Evolutionary conservation across 2,329 filamentous ascomycete species (phyloP).

Genomic region (Alternaria solani): DNA sequence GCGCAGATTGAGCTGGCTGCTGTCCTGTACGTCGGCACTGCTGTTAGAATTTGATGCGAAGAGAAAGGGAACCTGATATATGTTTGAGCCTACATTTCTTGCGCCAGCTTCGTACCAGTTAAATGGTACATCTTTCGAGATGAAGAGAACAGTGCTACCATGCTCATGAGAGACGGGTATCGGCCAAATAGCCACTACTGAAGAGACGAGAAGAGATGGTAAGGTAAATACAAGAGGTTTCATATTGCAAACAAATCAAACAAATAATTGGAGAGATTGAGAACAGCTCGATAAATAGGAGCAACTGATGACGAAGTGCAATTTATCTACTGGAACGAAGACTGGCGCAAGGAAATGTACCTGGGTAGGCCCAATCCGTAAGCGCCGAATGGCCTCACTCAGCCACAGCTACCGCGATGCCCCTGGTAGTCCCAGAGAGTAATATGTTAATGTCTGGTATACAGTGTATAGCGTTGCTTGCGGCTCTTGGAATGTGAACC

Average conservation of each 20-base stretch:
- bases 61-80: slow-evolving; percentile 23
- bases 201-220: slow-evolving; percentile 28
- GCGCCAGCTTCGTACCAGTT: slow-evolving; percentile 46
- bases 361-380: slow-evolving; percentile 6
- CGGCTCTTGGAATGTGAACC: not conserved
- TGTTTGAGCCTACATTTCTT: slow-evolving; percentile 40
- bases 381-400: not conserved
- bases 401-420: not conserved
- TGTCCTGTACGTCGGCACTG: slow-evolving; percentile 17
- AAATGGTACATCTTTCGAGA: slow-evolving; percentile 49
- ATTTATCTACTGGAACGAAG: slow-evolving; percentile 15
- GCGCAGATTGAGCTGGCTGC: slow-evolving; percentile 14
- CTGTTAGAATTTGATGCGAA: slow-evolving; percentile 33
- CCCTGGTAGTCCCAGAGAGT: not conserved
- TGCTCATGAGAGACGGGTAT: slow-evolving; percentile 49
- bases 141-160: slow-evolving; percentile 53
- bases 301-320: not conserved
- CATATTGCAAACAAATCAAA: slow-evolving; percentile 29
- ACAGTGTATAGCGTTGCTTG: not conserved
- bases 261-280: not conserved
- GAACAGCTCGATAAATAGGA: not conserved
- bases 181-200: slow-evolving; percentile 55
- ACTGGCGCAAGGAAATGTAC: slow-evolving; percentile 20
- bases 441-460: not conserved
- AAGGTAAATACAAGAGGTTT: slow-evolving; percentile 18